phyloP scores from a whole-genome alignment of 2,329 filamentous ascomycete species.

The Botryosphaeria dothidea region DNA sequence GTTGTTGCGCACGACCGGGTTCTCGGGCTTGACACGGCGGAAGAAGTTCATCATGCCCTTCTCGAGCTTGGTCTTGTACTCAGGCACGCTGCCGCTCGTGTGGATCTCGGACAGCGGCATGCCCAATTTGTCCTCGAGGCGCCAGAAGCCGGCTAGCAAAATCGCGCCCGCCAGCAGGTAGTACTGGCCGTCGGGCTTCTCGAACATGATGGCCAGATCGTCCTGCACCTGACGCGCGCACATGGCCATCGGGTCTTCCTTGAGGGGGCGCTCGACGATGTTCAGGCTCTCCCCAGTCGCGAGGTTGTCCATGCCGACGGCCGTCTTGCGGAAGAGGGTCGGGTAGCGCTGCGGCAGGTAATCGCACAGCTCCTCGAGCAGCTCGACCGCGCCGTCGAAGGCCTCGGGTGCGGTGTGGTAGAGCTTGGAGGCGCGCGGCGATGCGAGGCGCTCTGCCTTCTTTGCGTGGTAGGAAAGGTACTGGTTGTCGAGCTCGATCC shows the following conservation, averaged over 20 bases:
- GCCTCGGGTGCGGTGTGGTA: slow-evolving; percentile 69
- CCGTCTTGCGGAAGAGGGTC: slow-evolving; percentile 64
- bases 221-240: slow-evolving; percentile 75
- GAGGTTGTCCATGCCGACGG: slow-evolving; percentile 68
- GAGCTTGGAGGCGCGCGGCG: slow-evolving; percentile 66
- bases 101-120: slow-evolving; percentile 81
- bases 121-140: slow-evolving; percentile 75
- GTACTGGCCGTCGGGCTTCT: slow-evolving; percentile 74
- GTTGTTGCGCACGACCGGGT: slow-evolving; percentile 70
- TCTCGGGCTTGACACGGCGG: slow-evolving; percentile 66
- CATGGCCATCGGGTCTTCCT: slow-evolving; percentile 77
- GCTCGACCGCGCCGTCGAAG: slow-evolving; percentile 70
- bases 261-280: slow-evolving; percentile 62
- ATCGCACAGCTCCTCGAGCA: slow-evolving; percentile 69
- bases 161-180: slow-evolving; percentile 77
- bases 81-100: slow-evolving; percentile 73
- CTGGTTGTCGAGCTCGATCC: slow-evolving; percentile 84
- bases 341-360: slow-evolving; percentile 79
- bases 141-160: slow-evolving; percentile 80
- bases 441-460: slow-evolving; percentile 66
- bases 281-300: slow-evolving; percentile 73
- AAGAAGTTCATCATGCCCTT: slow-evolving; percentile 84
- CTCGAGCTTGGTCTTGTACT: slow-evolving; percentile 70
- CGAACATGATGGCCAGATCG: slow-evolving; percentile 82
- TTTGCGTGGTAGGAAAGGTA: slow-evolving; percentile 71